Base-by-base conservation (phyloP, 306 rosid species). In the Inga oerstediana region DNA sequence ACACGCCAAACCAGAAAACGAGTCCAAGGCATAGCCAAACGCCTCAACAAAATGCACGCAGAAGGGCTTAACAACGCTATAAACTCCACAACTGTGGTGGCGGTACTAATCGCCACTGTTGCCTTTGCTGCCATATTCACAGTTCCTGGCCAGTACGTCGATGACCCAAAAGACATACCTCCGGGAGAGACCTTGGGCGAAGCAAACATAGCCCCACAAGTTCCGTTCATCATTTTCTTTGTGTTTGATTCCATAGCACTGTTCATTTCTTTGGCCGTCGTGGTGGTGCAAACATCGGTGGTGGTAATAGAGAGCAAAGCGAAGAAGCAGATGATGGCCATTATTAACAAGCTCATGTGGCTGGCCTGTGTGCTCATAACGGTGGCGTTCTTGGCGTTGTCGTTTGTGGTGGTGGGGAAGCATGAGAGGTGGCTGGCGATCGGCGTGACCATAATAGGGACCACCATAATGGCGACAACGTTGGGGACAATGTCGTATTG, bases 321-420 rank as follows among this genome's bases (percentile, higher is more conserved):
- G 13, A 97, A 97, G 97, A 97, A 92, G 93, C 99, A 97, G 72
- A 91, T 97, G 99, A 94, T 94, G 97, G 95, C 98, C 0, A 81
- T 97, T 19, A 97, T 97, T 15, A 97, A 97, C 94, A 97, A 97
- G 92, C 90, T 97, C 0, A 94, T 97, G 99, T 97, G 99, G 99
- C 46, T 97, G 56, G 98, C 98, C 56, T 97, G 99, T 74, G 97
- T 90, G 32, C 92, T 94, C 37, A 16, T 97, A 22, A 91, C 99
- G 0, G 97, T 92, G 74, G 97, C 99, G 1, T 97, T 92, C 62
- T 85, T 97, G 89, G 98, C 99, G 3, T 79, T 97, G 83, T 86
- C 98, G 7, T 97, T 97, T 76, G 88, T 97, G 3, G 99, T 97
- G 22, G 99, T 97, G 32, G 99, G 99, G 1, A 86, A 88, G 73